These are phyloP conservation scores for Petunia axillaris DNA, from an alignment of 257 asterid genomes.

Conservation along the genomic window DNA sequence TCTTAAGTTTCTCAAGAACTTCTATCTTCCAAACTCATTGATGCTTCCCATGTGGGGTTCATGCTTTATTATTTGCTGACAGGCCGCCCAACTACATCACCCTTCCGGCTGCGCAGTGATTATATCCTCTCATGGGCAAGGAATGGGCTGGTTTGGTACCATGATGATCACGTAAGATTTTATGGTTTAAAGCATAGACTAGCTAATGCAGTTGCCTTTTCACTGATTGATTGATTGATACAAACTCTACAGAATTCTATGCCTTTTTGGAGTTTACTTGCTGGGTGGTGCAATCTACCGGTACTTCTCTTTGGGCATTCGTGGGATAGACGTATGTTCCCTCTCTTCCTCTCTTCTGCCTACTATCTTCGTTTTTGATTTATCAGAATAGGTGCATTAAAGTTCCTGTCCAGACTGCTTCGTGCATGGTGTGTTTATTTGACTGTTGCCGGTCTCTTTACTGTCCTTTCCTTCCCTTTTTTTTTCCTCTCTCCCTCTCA, in stretches of 20 bases:
- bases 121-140: constrained; percentile 61
- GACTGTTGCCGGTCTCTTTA: not conserved
- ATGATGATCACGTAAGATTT: constrained; percentile 58
- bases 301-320: constrained; percentile 69
- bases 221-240: constrained; percentile 13
- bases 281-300: constrained; percentile 82
- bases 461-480: constrained; percentile 12
- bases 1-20: not conserved
- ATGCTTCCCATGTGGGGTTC: constrained; percentile 22
- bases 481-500: not conserved
- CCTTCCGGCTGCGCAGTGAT: constrained; percentile 90
- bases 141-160: constrained; percentile 88
- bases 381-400: not conserved
- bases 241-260: constrained; percentile 56
- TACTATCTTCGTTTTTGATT: constrained; percentile 12
- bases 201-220: not conserved
- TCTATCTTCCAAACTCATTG: constrained; percentile 3
- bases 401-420: constrained; percentile 6
- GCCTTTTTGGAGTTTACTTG: constrained; percentile 77
- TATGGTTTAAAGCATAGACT: constrained; percentile 13
- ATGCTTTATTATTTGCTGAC: constrained; percentile 30
- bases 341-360: constrained; percentile 20
- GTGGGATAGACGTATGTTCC: constrained; percentile 86
- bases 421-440: not conserved
- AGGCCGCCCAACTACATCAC: constrained; percentile 80